Percentiles rank a stretch among this genome's conserved stretches.
Conservation (phyloP, 164 flowering plant species). For the Santalum album region DNA sequence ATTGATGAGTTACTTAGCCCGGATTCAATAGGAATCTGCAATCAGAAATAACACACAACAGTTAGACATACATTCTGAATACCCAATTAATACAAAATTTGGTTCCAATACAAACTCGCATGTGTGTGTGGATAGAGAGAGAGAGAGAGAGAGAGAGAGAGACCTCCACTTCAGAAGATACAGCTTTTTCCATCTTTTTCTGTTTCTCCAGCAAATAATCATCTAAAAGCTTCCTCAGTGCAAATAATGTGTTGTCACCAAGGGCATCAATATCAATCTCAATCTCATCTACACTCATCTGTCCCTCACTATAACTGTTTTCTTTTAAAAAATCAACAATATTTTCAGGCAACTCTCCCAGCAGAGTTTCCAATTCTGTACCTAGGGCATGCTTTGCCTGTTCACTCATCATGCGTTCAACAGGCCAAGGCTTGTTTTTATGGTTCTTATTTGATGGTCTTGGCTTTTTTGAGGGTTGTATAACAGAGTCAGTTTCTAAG, state of each 20-base stretch:
- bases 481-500: slow-evolving; percentile 22
- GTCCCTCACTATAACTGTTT: slow-evolving; percentile 32
- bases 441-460: slow-evolving; percentile 19
- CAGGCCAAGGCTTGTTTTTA: slow-evolving; percentile 24
- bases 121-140: background rate
- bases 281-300: slow-evolving; percentile 59
- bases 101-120: background rate
- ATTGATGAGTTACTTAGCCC: slow-evolving; percentile 55
- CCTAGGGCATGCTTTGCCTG: slow-evolving; percentile 55
- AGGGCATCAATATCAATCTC: slow-evolving; percentile 79
- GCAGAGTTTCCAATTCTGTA: slow-evolving; percentile 38
- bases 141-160: no score
- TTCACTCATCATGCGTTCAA: slow-evolving; percentile 38
- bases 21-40: slow-evolving; percentile 54
- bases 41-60: background rate
- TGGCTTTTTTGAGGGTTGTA: slow-evolving; percentile 35
- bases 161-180: slow-evolving; percentile 83
- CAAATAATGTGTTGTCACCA: slow-evolving; percentile 52
- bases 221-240: slow-evolving; percentile 64
- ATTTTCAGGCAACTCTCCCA: slow-evolving; percentile 53
- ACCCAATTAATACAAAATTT: background rate
- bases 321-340: slow-evolving; percentile 61
- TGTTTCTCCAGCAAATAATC: slow-evolving; percentile 44
- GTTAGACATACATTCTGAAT: background rate
- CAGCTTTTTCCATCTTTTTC: slow-evolving; percentile 20